Evolutionary conservation across 2,329 filamentous ascomycete genomes (phyloP).

Genomic region (Cordyceps cateniannulata): DNA sequence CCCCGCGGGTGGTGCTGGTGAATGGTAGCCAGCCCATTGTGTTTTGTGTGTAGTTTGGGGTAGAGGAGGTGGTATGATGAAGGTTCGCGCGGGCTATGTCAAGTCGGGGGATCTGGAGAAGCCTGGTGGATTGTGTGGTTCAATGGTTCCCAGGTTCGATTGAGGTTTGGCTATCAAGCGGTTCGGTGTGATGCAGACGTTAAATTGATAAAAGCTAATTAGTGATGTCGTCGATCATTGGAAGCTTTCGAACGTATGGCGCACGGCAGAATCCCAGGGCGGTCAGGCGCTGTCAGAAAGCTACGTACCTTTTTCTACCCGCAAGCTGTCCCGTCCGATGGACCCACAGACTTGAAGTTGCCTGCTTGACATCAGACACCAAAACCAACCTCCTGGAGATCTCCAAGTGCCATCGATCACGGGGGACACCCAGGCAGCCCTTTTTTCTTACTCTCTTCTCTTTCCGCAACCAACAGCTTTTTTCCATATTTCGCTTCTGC

Average conservation of each 20-base stretch:
- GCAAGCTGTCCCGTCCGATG: not conserved
- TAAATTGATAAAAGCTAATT: not conserved
- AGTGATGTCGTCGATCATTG: not conserved
- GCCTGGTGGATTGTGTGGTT: not conserved
- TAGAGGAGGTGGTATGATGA: not conserved
- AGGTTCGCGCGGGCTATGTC: too few species aligned
- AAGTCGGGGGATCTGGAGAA: too few species aligned
- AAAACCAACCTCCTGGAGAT: too few species aligned
- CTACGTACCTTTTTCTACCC: not conserved
- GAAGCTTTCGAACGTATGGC: not conserved
- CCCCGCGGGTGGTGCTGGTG: constrained; percentile 39
- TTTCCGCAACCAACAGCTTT: too few species aligned
- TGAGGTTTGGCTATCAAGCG: not conserved
- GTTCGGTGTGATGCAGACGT: not conserved
- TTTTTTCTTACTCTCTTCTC: too few species aligned
- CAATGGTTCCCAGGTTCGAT: not conserved
- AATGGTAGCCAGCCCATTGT: constrained; percentile 44
- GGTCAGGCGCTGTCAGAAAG: not conserved
- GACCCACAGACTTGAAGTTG: not conserved
- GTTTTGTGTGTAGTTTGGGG: not conserved
- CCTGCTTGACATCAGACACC: too few species aligned
- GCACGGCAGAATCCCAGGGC: constrained; percentile 6
- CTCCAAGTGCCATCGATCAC: too few species aligned
- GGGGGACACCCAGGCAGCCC: too few species aligned
- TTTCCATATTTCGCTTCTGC: too few species aligned